Evolutionary conservation across 2,329 filamentous ascomycete genomes (phyloP).

Genomic region (Cladosporium velox): DNA sequence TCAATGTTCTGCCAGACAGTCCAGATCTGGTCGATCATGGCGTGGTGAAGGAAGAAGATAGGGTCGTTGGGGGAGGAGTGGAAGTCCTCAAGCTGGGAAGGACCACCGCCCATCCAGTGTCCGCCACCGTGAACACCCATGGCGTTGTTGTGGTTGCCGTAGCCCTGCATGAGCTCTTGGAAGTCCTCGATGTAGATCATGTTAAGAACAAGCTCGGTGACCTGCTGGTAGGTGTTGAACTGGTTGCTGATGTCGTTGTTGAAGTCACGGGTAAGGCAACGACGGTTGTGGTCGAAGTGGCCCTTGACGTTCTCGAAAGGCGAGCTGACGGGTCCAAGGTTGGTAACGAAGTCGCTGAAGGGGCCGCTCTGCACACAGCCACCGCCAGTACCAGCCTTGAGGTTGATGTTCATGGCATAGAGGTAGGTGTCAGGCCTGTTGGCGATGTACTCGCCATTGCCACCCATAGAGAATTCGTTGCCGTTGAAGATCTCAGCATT

Average conservation of each 20-base stretch:
- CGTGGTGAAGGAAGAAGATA: constrained; percentile 50
- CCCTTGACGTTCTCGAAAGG: constrained; percentile 26
- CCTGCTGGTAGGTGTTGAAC: constrained; percentile 26
- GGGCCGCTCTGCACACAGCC: constrained; percentile 55
- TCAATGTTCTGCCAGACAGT: constrained; percentile 52
- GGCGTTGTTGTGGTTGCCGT: constrained; percentile 33
- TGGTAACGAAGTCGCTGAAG: constrained; percentile 45
- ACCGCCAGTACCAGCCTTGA: constrained; percentile 54
- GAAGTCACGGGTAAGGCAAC: constrained; percentile 37
- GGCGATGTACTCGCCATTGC: constrained; percentile 27
- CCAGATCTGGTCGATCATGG: constrained; percentile 49
- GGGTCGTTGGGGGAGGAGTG: constrained; percentile 46
- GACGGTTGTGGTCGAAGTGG: constrained; percentile 25
- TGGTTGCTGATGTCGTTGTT: constrained; percentile 26
- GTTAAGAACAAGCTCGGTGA: constrained; percentile 26
- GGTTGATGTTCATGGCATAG: constrained; percentile 52
- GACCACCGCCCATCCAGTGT: constrained; percentile 49
- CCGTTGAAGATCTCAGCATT: constrained; percentile 58
- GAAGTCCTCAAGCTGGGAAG: constrained; percentile 25
- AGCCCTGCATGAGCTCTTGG: constrained; percentile 19
- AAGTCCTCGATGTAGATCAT: constrained; percentile 25
- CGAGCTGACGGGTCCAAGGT: constrained; percentile 25
- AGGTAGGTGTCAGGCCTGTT: constrained; percentile 30
- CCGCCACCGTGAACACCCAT: constrained; percentile 46
- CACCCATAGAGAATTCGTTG: constrained; percentile 44